Base-by-base conservation (phyloP, 2,329 filamentous ascomycete genomes). In the Mycosphaerella sp. region DNA sequence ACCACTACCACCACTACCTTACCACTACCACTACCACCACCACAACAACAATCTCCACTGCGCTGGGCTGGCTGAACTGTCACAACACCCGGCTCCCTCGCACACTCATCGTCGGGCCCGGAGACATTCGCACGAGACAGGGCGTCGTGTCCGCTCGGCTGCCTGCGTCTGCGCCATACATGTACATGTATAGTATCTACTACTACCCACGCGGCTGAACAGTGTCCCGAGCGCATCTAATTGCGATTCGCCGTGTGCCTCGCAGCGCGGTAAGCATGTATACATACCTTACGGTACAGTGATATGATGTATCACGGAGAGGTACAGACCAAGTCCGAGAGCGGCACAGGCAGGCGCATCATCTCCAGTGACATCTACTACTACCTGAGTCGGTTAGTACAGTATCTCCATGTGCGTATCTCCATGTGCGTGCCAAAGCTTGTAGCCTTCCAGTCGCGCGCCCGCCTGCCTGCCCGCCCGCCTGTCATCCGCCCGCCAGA, bases 351-450 rank as follows among this genome's bases (percentile, higher is more conserved):
- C 30, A 10, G 10, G 30, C 6, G 21, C 21, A 5, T 34, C n/a
- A n/a, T n/a, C n/a, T n/a, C n/a, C n/a, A n/a, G n/a, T n/a, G n/a
- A n/a, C n/a, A n/a, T n/a, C 30, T 5, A 34, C 30, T 5, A 34
- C 30, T 25, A 1, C 21, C 21, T 25, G 32, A 45, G 16, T 40
- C 44, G n/a, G n/a, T n/a, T n/a, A n/a, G n/a, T n/a, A n/a, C n/a
- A n/a, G n/a, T n/a, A 5, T 25, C 21, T 6, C 21, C 21, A 21
- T 21, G 21, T 21, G 21, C 21, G 7, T 25, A 50, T 43, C n/a
- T 34, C 25, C 41, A 51, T 50, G 50, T 45, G 52, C 45, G 44
- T 46, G 44, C 41, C 53, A 52, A 52, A 53, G 55, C 55, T 55
- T 55, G 42, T 53, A 25, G 42, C n/a, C n/a, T n/a, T n/a, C n/a